Evolutionary conservation across 208 protist genomes (phyloP), one percentile per base, ranked within the genome.

Genomic region (Wallacemonas sp.): DNA sequence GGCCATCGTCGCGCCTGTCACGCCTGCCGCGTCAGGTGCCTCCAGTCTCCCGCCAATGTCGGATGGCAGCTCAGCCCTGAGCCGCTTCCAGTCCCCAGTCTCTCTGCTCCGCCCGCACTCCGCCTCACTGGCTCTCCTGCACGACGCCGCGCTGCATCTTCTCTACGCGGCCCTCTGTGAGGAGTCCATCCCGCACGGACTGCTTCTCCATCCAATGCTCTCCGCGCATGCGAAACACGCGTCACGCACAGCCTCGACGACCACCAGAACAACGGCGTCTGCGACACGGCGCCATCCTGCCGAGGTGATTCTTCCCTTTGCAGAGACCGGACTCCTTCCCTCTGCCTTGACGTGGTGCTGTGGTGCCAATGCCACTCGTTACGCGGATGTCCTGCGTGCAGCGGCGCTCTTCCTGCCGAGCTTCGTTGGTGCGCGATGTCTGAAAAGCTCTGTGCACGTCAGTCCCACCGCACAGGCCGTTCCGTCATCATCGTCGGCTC

Each of bases 141-240:
- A 91, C 54, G 47, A 84, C 34, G 71, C 74, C 16, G 78, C 72
- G 0, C 78, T 74, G 33, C 66, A 70, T 2, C 61, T 88, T 27
- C 38, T 88, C 12, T 80, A 78, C 49, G 61, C 84, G 27, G 52
- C 72, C 16, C 65, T 91, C 14, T 87, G 81, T 63, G 85, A 91
- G 61, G 52, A 33, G 32, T 58, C 52, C 17, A 21, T 58, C 4
- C 32, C 52, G 5, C 52, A n/a, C 14, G 29, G 9, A 14, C 29
- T 39, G 8, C 30, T 58, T 6, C 52, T 58, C 30, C 24, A 58
- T 29, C 52, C 52, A 5, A 23, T 8, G 9, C 26, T 56, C 27
- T 34, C 36, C n/a, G n/a, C n/a, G n/a, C n/a, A n/a, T n/a, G n/a
- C n/a, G n/a, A n/a, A n/a, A n/a, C n/a, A n/a, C n/a, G n/a, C n/a